Conservation (phyloP, 768 basidiomycete genomes). For the Pisolithus microcarpus region DNA sequence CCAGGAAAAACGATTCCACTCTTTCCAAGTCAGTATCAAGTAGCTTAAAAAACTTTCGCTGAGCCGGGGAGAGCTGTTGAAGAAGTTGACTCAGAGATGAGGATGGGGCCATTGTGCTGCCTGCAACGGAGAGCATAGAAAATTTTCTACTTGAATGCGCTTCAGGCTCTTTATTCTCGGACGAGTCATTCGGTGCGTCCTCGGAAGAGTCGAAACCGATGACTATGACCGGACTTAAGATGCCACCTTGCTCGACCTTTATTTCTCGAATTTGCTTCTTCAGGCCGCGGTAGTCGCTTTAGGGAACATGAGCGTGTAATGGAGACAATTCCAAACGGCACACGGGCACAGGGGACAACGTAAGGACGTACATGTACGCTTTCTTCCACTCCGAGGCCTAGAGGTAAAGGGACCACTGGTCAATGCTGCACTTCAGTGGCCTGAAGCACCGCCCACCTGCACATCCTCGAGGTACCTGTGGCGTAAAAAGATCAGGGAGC, state of each 20-base stretch:
- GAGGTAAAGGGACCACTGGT: background rate
- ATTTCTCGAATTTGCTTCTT: slow-evolving; percentile 49
- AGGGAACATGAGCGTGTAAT: background rate
- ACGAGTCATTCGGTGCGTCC: background rate
- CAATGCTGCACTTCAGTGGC: background rate
- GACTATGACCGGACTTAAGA: slow-evolving; percentile 1
- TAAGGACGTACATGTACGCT: slow-evolving; percentile 26
- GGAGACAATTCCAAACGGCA: background rate
- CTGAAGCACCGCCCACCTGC: slow-evolving; percentile 36
- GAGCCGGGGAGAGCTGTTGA: slow-evolving; percentile 48
- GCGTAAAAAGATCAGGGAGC: slow-evolving; percentile 1
- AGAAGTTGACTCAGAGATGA: slow-evolving; percentile 44
- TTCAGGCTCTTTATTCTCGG: background rate
- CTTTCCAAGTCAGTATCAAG: slow-evolving; percentile 79
- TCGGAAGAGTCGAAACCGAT: background rate
- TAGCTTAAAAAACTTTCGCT: slow-evolving; percentile 66
- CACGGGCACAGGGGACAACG: background rate
- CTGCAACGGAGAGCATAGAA: slow-evolving; percentile 7
- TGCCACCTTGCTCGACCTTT: slow-evolving; percentile 4
- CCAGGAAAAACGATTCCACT: slow-evolving; percentile 75
- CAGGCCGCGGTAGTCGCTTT: slow-evolving; percentile 65
- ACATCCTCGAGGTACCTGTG: slow-evolving; percentile 62
- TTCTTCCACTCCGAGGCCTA: slow-evolving; percentile 59
- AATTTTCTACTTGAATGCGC: background rate
- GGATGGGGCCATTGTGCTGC: slow-evolving; percentile 7